phyloP scores from a whole-genome alignment of 768 basidiomycete genomes.

The Suillus alpinus region DNA sequence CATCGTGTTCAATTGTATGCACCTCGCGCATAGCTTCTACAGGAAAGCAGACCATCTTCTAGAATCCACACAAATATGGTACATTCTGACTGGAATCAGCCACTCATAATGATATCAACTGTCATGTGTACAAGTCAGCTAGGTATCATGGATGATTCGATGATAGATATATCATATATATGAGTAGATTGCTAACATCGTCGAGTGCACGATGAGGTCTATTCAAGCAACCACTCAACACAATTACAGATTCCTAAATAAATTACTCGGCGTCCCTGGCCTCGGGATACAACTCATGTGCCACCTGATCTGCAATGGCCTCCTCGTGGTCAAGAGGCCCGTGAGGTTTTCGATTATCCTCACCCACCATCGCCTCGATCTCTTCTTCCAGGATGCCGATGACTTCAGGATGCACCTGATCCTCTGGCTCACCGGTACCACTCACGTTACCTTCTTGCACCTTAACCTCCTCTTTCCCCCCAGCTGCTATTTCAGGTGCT shows the following conservation, averaged over 20 bases:
- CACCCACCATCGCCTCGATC: slow-evolving; percentile 7
- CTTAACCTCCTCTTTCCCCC: slow-evolving; percentile 6
- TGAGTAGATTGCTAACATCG: background rate
- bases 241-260: background rate
- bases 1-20: too few species aligned
- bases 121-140: too few species aligned
- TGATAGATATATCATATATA: too few species aligned
- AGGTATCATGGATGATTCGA: too few species aligned
- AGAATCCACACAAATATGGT: too few species aligned
- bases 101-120: too few species aligned
- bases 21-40: too few species aligned
- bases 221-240: background rate
- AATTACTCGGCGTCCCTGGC: slow-evolving; percentile 17
- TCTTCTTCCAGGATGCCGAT: slow-evolving; percentile 8
- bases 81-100: too few species aligned
- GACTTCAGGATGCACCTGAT: background rate
- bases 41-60: too few species aligned
- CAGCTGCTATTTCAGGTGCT: background rate
- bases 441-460: background rate
- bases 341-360: slow-evolving; percentile 21
- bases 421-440: background rate
- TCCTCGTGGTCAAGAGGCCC: slow-evolving; percentile 51
- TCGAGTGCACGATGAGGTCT: background rate
- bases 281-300: slow-evolving; percentile 51
- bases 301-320: slow-evolving; percentile 49